phyloP scores from a whole-genome alignment of 2,329 filamentous ascomycete species.

The Hortaea sp. region DNA sequence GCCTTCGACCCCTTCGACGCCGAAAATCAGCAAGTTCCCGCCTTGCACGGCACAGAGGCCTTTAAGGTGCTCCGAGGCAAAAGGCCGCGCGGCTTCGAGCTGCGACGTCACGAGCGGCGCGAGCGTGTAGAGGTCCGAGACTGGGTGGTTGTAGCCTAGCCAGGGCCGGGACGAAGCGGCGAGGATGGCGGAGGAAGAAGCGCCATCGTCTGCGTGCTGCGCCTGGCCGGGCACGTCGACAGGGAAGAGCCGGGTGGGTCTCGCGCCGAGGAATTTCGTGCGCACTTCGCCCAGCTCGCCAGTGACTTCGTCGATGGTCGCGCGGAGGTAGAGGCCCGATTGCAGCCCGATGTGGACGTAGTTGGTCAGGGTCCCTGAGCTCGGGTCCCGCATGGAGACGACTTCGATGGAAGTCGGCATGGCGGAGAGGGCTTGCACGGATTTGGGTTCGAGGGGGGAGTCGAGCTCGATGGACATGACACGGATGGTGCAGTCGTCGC shows the following conservation, averaged over 20 bases:
- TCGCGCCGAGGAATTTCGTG: constrained; percentile 86
- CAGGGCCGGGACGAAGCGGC: constrained; percentile 90
- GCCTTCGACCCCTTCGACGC: constrained; percentile 33
- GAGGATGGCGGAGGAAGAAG: constrained; percentile 40
- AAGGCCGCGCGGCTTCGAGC: constrained; percentile 91
- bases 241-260: constrained; percentile 79
- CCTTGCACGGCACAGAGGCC: constrained; percentile 28
- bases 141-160: constrained; percentile 85
- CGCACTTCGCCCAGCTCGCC: constrained; percentile 92
- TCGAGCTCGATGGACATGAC: constrained; percentile 50
- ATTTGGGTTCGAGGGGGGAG: constrained; percentile 83
- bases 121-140: constrained; percentile 79
- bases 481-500: constrained; percentile 90
- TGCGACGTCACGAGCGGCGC: constrained; percentile 66
- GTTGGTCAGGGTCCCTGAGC: constrained; percentile 74
- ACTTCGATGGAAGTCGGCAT: constrained; percentile 82
- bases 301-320: constrained; percentile 87
- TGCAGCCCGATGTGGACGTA: constrained; percentile 94
- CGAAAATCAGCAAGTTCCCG: constrained; percentile 54
- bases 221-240: constrained; percentile 80
- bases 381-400: constrained; percentile 91
- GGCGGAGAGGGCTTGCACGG: constrained; percentile 84
- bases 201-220: constrained; percentile 32
- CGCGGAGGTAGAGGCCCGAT: constrained; percentile 91
- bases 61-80: constrained; percentile 69